These are phyloP conservation scores for Macrophomina tecta DNA, from an alignment of 2,329 filamentous ascomycete genomes.

Conservation along the genomic window DNA sequence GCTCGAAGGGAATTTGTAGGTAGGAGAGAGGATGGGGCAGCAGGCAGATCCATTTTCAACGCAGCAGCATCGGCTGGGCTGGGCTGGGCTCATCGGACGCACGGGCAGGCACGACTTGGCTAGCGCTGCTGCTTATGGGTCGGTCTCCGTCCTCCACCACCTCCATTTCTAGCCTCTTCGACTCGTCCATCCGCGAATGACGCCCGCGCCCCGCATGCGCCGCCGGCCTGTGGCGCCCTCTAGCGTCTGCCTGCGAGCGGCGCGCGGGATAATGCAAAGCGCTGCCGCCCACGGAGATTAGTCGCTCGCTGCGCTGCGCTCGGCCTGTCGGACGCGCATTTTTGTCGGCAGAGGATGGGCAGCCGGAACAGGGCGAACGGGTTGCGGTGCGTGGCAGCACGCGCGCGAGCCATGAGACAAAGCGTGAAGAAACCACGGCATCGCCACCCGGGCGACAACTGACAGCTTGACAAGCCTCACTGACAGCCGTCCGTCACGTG, in stretches of 20 bases:
- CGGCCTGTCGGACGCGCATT: background rate
- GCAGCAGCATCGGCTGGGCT: slow-evolving; percentile 7
- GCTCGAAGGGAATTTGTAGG: slow-evolving; percentile 27
- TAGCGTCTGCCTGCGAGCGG: slow-evolving; percentile 8
- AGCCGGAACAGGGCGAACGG: too few species aligned
- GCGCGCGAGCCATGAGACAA: background rate
- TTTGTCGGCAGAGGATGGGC: background rate
- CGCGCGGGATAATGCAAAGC: slow-evolving; percentile 9
- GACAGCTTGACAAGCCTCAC: background rate
- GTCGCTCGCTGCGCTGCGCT: background rate
- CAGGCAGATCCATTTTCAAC: slow-evolving; percentile 26
- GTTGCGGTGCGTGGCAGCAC: too few species aligned
- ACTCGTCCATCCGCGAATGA: slow-evolving; percentile 15
- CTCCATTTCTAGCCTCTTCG: slow-evolving; percentile 15
- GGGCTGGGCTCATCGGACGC: slow-evolving; percentile 11
- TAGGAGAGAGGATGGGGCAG: slow-evolving; percentile 8
- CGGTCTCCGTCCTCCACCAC: slow-evolving; percentile 9
- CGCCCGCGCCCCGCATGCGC: slow-evolving; percentile 20
- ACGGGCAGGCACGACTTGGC: slow-evolving; percentile 22
- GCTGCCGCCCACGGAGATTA: slow-evolving; percentile 14
- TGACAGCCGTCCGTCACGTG: background rate
- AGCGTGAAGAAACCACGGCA: background rate
- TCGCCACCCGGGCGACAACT: background rate
- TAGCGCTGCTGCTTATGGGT: slow-evolving; percentile 12
- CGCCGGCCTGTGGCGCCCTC: slow-evolving; percentile 19